These are phyloP conservation scores for Primulina huaijiensis DNA, from an alignment of 257 asterid genomes.

Conservation along the genomic window DNA sequence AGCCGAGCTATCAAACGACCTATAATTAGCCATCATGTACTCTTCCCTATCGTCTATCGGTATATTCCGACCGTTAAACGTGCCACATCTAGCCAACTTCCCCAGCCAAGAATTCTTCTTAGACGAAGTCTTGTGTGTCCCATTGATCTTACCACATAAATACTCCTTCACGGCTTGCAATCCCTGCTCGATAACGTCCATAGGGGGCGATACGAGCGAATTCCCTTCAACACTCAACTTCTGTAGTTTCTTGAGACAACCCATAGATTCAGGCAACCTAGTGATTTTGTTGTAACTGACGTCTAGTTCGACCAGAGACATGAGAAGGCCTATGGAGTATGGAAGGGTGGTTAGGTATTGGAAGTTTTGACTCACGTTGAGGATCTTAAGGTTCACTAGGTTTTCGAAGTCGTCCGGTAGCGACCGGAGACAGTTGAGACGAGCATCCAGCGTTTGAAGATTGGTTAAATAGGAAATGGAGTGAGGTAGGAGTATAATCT, in stretches of 20 bases:
- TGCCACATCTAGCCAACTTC: conserved; percentile 61
- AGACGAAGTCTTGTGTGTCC: conserved; percentile 29
- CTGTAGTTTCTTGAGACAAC: conserved; percentile 70
- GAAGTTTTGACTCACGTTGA: conserved; percentile 82
- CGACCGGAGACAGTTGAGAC: conserved; percentile 72
- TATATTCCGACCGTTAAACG: conserved; percentile 51
- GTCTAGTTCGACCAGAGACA: conserved; percentile 69
- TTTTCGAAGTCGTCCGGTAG: conserved; percentile 89
- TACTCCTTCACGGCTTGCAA: conserved; percentile 51
- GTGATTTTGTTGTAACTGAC: conserved; percentile 77
- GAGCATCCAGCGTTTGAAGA: conserved; percentile 68
- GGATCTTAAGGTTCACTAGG: conserved; percentile 62
- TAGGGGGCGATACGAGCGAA: conserved; percentile 65
- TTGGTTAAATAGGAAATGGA: conserved; percentile 81
- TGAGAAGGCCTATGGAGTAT: conserved; percentile 76
- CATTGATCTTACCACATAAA: conserved; percentile 62
- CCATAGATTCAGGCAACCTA: conserved; percentile 61
- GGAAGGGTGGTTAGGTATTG: conserved; percentile 64
- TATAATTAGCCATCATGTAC: conserved; percentile 16
- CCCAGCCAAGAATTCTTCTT: conserved; percentile 79
- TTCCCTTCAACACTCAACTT: conserved; percentile 82
- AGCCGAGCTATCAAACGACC: conserved; percentile 29
- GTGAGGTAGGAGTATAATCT: conserved; percentile 58
- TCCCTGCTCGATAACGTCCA: conserved; percentile 64
- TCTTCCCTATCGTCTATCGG: conserved; percentile 36